Base-by-base conservation (phyloP, 2,329 filamentous ascomycete genomes). In the Arachnopeziza araneosa region DNA sequence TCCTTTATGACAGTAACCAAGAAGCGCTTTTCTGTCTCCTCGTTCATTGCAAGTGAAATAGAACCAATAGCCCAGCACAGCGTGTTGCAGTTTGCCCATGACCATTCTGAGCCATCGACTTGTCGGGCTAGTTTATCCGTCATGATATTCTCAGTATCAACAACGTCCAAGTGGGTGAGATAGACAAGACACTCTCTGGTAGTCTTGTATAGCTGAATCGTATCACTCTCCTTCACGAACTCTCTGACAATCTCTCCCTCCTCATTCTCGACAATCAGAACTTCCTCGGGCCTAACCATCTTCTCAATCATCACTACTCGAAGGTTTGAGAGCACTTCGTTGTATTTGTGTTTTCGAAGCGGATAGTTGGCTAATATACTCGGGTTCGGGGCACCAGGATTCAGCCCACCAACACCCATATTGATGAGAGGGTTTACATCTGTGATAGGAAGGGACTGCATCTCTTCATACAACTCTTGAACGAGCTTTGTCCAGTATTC, bases 401-500 rank as follows among this genome's bases (percentile, higher is more conserved):
- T 90, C 21, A 93, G 78, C 54, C 86, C 85, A 65, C 82, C 79
- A 26, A 87, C 82, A 17, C 87, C 86, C 79, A 96, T 89, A 70
- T 85, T 89, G 70, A 96, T 83, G 21, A 99, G 82, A 12, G 95
- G 92, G 73, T 96, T 97, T 69, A 95, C 81, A 69, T 99, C 95
- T 56, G 90, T 92, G 67, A 98, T 90, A 8, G 95, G 96, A 2
- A 98, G 85, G 65, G 92, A 85, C 76, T 99, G 95, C 93, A 98
- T 97, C 79, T 99, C 95, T 74, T 99, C 95, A 74, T 98, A 99
- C 23, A 99, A 83, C 76, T 98, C 95, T 71, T 96, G 93, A 7
- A 99, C 96, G 55, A 98, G 83, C 77, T 97, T 98, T 48, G 96
- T 95, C 95, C 95, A 99, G 79, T 99, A 99, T 75, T 99, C 96